Conservation (phyloP, 768 basidiomycete genomes). For the Chalciporus chontae region DNA sequence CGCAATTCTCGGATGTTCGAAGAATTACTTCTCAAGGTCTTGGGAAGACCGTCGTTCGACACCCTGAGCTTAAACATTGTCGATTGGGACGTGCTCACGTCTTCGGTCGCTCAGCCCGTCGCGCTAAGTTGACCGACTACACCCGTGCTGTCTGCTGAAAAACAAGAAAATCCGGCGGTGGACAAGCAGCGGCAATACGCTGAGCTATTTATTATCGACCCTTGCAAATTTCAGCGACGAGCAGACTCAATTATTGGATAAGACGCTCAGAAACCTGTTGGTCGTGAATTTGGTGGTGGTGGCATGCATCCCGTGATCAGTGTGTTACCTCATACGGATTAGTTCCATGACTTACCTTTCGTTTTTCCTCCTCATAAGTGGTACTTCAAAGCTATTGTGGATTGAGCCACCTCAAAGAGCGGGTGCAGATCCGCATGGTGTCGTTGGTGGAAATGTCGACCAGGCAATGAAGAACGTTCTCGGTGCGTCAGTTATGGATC, state of each 20-base stretch:
- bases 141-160: conserved; percentile 20
- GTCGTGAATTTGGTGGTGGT: conserved; percentile 59
- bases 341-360: background rate
- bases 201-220: conserved; percentile 54
- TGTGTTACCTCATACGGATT: conserved; percentile 29
- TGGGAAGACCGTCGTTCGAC: conserved; percentile 31
- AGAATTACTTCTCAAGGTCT: conserved; percentile 44
- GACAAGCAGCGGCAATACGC: conserved; percentile 54
- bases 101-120: conserved; percentile 41
- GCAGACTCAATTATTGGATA: conserved; percentile 44
- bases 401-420: conserved; percentile 78
- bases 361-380: conserved; percentile 15
- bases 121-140: conserved; percentile 23
- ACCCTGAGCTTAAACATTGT: conserved; percentile 51
- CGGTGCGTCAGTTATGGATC: conserved; percentile 40
- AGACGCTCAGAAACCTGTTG: conserved; percentile 39
- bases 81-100: conserved; percentile 56
- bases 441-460: conserved; percentile 51
- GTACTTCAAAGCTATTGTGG: conserved; percentile 43
- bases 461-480: conserved; percentile 48
- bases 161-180: conserved; percentile 38
- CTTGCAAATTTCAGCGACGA: conserved; percentile 39
- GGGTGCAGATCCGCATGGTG: conserved; percentile 57
- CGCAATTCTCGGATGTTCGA: conserved; percentile 51
- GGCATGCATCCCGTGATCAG: conserved; percentile 69